A percentile compares a stretch with the other conserved stretches of the same genome.
Evolutionary conservation across 1,284 basidiomycete species (phyloP).

Genomic region (Mycena citricolor): DNA sequence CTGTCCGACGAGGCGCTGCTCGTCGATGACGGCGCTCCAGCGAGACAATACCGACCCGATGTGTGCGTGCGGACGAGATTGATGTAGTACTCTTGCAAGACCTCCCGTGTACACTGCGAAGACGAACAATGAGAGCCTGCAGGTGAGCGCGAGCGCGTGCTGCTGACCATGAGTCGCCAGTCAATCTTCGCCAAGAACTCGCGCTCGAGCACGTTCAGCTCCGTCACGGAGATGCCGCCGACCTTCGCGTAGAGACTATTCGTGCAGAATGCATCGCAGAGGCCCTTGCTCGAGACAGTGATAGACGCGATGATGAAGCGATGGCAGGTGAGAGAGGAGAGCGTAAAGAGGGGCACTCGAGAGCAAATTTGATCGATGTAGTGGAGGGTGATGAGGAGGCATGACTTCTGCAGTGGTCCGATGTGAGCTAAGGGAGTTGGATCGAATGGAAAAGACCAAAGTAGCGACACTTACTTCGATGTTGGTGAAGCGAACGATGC

Average conservation of each 20-base stretch:
- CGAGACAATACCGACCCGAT: constrained; percentile 55
- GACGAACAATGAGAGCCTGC: constrained; percentile 11
- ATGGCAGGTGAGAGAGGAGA: constrained; percentile 93
- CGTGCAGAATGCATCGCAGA: constrained; percentile 92
- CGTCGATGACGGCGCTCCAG: constrained; percentile 43
- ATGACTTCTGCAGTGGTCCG: constrained; percentile 64
- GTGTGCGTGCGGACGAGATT: constrained; percentile 80
- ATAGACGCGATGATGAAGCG: constrained; percentile 92
- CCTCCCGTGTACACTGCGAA: constrained; percentile 71
- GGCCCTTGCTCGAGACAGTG: constrained; percentile 84
- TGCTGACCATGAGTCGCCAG: constrained; percentile 87
- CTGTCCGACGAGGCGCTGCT: constrained; percentile 60
- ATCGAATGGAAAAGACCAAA: constrained; percentile 21
- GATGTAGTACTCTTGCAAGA: constrained; percentile 81
- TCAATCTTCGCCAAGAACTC: constrained; percentile 89
- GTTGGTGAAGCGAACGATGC: constrained; percentile 91
- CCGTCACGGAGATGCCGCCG: constrained; percentile 85
- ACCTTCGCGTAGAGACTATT: constrained; percentile 93
- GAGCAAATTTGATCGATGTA: constrained; percentile 95
- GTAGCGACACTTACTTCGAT: constrained; percentile 66
- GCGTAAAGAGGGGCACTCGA: constrained; percentile 81
- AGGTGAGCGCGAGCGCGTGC: constrained; percentile 52
- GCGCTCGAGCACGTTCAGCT: constrained; percentile 90
- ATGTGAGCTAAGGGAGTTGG: constrained; percentile 36
- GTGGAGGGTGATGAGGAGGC: constrained; percentile 84